Evolutionary conservation across 1,284 basidiomycete genomes (phyloP), one percentile per base, ranked within the genome.

Genomic region (Fereydounia khargensis): DNA sequence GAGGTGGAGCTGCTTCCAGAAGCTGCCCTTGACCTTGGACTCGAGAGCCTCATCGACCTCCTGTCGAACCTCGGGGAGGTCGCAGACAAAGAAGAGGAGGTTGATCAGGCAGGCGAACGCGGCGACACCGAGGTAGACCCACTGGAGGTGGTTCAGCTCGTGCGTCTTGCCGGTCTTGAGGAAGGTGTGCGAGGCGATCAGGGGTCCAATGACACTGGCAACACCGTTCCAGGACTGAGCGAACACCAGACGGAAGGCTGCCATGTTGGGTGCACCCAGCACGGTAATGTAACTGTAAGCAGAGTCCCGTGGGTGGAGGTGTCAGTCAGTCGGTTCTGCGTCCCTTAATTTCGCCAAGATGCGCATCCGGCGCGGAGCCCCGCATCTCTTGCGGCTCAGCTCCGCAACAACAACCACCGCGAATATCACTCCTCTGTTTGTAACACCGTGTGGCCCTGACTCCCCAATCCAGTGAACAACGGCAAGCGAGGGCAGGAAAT

Each of bases 211-310:
- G 67, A 89, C 87, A 0, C 84, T 83, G 0, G 86, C 87, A 28
- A 89, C 79, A 35, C 88, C 86, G 74, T 89, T 86, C 79, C 87
- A 88, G 2, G 85, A 85, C 77, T 89, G 88, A 41, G 85, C 86
- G 70, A 89, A 86, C 70, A 88, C 87, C 27, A 90, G 80, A 34
- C 87, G 82, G 70, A 86, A 84, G 8, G 86, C 85, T 38, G 87
- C 87, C 69, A 85, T 83, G 63, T 83, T 83, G 19, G 84, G 82
- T 6, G 25, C 11, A 28, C 85, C 85, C 40, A 86, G 78, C 53
- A 79, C 78, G 6, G 86, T 78, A 51, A 89, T 85, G 78, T 89
- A 89, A 16, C 36, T 28, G 13, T 14, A 9, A 17, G n/a, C n/a
- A n/a, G n/a, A n/a, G n/a, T n/a, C n/a, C n/a, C n/a, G n/a, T n/a